Evolutionary conservation across 1,284 basidiomycete species (phyloP), one percentile per base, ranked within the genome.

Genomic region (Rugosomyces carneus): DNA sequence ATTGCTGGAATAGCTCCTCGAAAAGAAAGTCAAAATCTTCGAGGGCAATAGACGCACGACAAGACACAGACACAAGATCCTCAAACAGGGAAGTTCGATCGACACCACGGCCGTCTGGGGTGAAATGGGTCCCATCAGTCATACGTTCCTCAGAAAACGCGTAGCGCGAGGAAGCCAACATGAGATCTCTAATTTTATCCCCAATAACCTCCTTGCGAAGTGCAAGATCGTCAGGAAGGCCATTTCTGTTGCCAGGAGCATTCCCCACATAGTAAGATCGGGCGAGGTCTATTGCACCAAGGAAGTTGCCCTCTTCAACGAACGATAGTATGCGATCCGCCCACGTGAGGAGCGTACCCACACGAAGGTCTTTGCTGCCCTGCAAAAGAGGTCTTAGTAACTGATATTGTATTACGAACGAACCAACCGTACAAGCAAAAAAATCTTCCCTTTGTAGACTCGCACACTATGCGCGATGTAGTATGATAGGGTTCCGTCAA

Each of bases 101-200:
- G 4, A 97, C 92, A 19, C 94, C 94, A 29, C 93, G 80, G 11
- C 90, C 89, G 57, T 93, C 88, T 2, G 80, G 71, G 15, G 83
- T 87, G 48, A 75, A 68, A 63, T 96, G 93, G 0, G 93, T 96
- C 37, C 76, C 80, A 62, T 97, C 95, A 16, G 75, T 83, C 78
- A 98, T 84, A 13, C 94, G 84, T 8, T 97, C 93, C 56, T 96
- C 91, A 2, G 93, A 94, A 63, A 99, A 99, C 0, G 89, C 82
- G 64, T 95, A 98, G 23, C 76, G 78, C 26, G 89, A 75, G 0
- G 95, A 97, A 0, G 95, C 93, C 3, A 71, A 66, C 84, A 98
- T 89, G 37, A 98, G 75, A 52, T 89, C 89, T 27, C 73, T 77
- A 49, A 97, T 74, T 55, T 89, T 87, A 49, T 78, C 72, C 1